These are phyloP conservation scores for Tuber brumale DNA, from an alignment of 495 filamentous ascomycete species.

Conservation along the genomic window DNA sequence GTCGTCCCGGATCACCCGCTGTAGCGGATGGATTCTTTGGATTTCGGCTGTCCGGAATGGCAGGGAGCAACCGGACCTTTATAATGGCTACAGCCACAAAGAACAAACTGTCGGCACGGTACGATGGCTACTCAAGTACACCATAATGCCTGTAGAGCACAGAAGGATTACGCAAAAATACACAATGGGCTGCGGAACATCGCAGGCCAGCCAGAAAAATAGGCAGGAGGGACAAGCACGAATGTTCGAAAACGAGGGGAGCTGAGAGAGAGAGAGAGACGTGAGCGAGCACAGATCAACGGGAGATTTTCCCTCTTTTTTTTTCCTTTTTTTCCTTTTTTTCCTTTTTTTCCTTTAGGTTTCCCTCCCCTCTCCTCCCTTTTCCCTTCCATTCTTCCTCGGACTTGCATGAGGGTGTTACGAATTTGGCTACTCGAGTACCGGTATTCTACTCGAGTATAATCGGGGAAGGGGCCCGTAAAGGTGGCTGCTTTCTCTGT, in stretches of 20 bases:
- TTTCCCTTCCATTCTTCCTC: not conserved
- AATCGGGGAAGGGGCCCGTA: not conserved
- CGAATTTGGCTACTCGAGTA: not conserved
- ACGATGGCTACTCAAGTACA: not conserved
- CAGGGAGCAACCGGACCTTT: not conserved
- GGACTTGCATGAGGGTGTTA: not conserved
- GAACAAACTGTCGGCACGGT: not conserved
- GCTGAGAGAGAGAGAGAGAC: not conserved
- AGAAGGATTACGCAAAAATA: not conserved
- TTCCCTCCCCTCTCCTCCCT: not conserved
- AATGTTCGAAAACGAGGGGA: not conserved
- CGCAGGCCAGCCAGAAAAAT: not conserved
- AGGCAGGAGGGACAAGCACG: slow-evolving; percentile 3
- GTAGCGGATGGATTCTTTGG: not conserved
- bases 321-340: too few species aligned
- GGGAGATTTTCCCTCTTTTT: not conserved
- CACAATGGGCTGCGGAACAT: not conserved
- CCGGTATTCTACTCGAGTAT: too few species aligned
- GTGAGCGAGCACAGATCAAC: not conserved
- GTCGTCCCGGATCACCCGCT: not conserved
- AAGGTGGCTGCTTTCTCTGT: not conserved
- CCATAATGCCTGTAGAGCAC: not conserved
- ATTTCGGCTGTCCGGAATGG: not conserved
- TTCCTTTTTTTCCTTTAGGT: too few species aligned
- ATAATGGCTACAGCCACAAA: not conserved